A percentile compares a stretch with the other conserved stretches of the same genome.
These are phyloP conservation scores for Arthroderma sp. DNA, from an alignment of 2,329 filamentous ascomycete species.

Conservation along the genomic window DNA sequence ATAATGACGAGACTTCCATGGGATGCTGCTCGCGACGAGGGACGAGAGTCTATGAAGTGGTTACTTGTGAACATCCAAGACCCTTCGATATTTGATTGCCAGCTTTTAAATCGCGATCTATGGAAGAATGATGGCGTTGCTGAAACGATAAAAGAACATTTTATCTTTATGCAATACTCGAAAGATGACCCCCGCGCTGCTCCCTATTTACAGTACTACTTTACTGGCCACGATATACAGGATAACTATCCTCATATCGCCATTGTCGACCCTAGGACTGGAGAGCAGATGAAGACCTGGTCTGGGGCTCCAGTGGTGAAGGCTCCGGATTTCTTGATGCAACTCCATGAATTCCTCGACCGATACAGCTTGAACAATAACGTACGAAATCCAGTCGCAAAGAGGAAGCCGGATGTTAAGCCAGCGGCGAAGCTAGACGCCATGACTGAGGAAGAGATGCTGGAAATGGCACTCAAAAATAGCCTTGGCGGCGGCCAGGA, in stretches of 20 bases:
- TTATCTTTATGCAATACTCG: constrained; percentile 88
- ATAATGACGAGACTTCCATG: constrained; percentile 69
- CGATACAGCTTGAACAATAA: constrained; percentile 79
- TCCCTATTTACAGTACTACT: constrained; percentile 85
- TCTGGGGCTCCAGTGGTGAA: constrained; percentile 67
- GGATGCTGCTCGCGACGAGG: constrained; percentile 71
- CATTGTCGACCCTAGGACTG: constrained; percentile 88
- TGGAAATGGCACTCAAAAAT: constrained; percentile 84
- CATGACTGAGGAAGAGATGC: constrained; percentile 95
- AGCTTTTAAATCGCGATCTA: constrained; percentile 82
- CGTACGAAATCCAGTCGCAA: constrained; percentile 86
- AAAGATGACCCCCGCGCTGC: constrained; percentile 68
- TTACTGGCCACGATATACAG: constrained; percentile 62
- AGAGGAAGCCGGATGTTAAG: constrained; percentile 55
- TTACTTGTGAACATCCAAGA: constrained; percentile 93
- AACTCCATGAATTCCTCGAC: constrained; percentile 92
- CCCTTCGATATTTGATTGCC: constrained; percentile 83
- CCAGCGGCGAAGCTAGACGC: constrained; percentile 64
- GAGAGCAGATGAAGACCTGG: constrained; percentile 96
- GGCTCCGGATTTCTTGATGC: constrained; percentile 70
- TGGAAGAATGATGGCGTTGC: constrained; percentile 79
- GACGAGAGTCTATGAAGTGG: constrained; percentile 86
- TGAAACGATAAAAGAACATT: constrained; percentile 77
- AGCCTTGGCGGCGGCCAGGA: constrained; percentile 52
- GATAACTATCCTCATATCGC: constrained; percentile 92